Evolutionary conservation across 2,329 filamentous ascomycete species (phyloP).

Genomic region (Uncinocarpus reesii): DNA sequence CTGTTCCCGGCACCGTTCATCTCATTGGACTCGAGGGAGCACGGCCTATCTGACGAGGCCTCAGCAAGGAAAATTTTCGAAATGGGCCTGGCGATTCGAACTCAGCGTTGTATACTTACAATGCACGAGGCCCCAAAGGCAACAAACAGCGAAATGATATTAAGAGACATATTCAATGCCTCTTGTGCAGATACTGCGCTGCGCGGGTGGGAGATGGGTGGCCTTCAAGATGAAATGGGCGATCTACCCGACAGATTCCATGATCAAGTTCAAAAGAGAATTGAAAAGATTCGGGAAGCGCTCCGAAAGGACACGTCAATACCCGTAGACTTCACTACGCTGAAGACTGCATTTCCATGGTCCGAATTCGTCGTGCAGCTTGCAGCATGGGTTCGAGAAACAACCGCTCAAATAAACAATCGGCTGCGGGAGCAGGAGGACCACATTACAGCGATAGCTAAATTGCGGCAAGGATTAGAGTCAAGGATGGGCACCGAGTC

Average conservation of each 20-base stretch:
- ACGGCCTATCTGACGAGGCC: not conserved
- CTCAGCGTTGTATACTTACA: conserved; percentile 13
- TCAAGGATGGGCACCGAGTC: not conserved
- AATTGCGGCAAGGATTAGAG: not conserved
- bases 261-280: conserved; percentile 9
- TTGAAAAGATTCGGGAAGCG: conserved; percentile 1
- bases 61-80: conserved; percentile 8
- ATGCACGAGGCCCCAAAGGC: not conserved
- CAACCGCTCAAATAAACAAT: conserved; percentile 38
- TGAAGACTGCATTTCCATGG: conserved; percentile 44
- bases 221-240: conserved; percentile 11
- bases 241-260: conserved; percentile 7
- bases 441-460: conserved; percentile 20
- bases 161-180: conserved; percentile 12
- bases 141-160: not conserved
- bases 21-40: not conserved
- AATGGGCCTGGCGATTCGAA: conserved; percentile 17
- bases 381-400: conserved; percentile 39
- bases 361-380: conserved; percentile 37
- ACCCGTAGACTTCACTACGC: conserved; percentile 33
- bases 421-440: conserved; percentile 37
- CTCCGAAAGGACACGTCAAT: not conserved
- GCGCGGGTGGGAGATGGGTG: conserved; percentile 15
- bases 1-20: conserved; percentile 11
- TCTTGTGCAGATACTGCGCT: conserved; percentile 6